Evolutionary conservation across 2,329 filamentous ascomycete genomes (phyloP), one percentile per base, ranked within the genome.

Genomic region (Sclerotinia glacialis): DNA sequence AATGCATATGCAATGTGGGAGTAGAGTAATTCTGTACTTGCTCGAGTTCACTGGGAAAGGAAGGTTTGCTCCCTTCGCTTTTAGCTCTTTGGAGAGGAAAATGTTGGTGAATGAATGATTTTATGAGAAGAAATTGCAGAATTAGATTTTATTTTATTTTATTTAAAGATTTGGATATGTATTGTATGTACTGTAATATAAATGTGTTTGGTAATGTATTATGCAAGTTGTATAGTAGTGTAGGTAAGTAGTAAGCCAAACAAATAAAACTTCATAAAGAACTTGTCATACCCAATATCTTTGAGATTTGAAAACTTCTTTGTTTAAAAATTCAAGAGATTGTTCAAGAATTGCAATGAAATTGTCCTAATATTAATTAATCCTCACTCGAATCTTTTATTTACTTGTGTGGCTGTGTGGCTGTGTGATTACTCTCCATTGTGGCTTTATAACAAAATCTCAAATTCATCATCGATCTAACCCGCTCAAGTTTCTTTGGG

Each of bases 1-100:
- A 26, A 60, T 60, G 58, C 58, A 60, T 60, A 49, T 60, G 58
- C 44, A 49, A 60, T 47, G 42, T 46, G 34, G 31, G 3, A 40
- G 28, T 14, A 54, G 8, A 40, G 37, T 40, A 40, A 23, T 16
- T 14, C 34, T 34, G 31, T 23, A 55, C 44, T n/a, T n/a, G 40
- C 34, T 55, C 34, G 53, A 55, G 53, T 40, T 55, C 9, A 6
- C 12, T 23, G 26, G 53, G 31, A 40, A 34, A 4, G 34, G 14
- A 21, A n/a, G 5, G 37, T 40, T 40, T 40, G 37, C 12, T 40
- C 16, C 5, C 9, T 14, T 40, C 14, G 12, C 3, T 40, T 14
- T 16, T 40, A 16, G 37, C 14, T 40, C 16, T 40, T 5, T 40
- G 12, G 12, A 52, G 16, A 26, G 49, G 26, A 28, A 52, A 26